Conservation (phyloP, 805 yeast genomes). For the Diddensiella transvaalensis region DNA sequence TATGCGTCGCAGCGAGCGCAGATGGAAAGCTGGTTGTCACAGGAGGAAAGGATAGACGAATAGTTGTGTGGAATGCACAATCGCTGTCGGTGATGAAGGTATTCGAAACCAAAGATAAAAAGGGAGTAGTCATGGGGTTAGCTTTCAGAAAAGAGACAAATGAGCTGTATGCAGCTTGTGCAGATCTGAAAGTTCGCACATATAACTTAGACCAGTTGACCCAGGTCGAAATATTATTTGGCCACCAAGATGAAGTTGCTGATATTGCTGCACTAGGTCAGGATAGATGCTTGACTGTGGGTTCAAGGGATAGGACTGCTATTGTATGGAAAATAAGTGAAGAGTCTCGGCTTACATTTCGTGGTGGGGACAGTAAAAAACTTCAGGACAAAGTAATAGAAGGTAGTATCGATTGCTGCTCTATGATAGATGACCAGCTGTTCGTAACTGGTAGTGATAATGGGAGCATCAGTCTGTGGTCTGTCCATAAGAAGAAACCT, state of each 20-base stretch:
- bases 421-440: conserved; percentile 88
- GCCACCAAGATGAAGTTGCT: conserved; percentile 87
- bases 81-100: conserved; percentile 71
- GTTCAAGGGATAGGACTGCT: conserved; percentile 90
- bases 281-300: conserved; percentile 95
- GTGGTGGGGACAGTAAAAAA: conserved; percentile 73
- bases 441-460: conserved; percentile 95
- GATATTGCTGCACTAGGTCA: conserved; percentile 77
- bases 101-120: conserved; percentile 66
- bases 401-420: conserved; percentile 85
- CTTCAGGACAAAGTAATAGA: conserved; percentile 44
- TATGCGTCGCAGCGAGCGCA: conserved; percentile 76
- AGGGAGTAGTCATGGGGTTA: conserved; percentile 68
- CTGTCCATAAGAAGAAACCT: conserved; percentile 86
- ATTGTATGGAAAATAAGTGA: conserved; percentile 97
- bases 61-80: conserved; percentile 84
- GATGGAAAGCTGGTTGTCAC: conserved; percentile 88
- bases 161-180: conserved; percentile 88
- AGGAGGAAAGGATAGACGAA: conserved; percentile 80
- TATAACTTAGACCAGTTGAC: conserved; percentile 82
- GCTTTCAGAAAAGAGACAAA: conserved; percentile 77
- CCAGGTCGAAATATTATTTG: conserved; percentile 86
- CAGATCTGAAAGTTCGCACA: conserved; percentile 85
- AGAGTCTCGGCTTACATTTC: conserved; percentile 87
- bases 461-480: conserved; percentile 88